phyloP scores from a whole-genome alignment of 202 grass and related monocot species.

The Dendrocalamus latiflorus region DNA sequence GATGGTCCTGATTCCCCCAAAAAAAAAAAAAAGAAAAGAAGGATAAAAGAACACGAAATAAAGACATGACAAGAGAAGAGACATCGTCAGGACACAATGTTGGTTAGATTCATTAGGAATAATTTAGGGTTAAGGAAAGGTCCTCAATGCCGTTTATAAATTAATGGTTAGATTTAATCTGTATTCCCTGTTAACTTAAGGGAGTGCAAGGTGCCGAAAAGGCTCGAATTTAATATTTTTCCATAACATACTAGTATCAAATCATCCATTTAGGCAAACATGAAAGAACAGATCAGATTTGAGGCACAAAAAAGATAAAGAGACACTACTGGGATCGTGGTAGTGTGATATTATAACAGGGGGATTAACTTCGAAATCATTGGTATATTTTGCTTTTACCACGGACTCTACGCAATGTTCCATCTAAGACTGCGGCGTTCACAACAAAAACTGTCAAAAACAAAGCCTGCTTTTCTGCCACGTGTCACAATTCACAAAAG shows the following conservation, averaged over 20 bases:
- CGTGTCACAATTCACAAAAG: background rate
- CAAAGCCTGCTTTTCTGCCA: background rate
- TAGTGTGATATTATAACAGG: background rate
- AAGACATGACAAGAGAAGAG: background rate
- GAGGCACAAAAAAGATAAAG: background rate
- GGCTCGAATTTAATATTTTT: background rate
- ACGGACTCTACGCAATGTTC: background rate
- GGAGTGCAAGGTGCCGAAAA: background rate
- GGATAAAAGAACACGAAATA: background rate
- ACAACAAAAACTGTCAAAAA: background rate
- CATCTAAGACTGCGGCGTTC: background rate
- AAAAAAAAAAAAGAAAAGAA: background rate
- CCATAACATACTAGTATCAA: background rate
- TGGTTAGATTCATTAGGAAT: conserved; percentile 1
- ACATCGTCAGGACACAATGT: background rate
- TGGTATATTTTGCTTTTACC: background rate
- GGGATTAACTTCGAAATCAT: background rate
- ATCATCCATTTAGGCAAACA: background rate
- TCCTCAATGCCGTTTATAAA: background rate
- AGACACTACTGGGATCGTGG: background rate
- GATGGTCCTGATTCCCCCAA: background rate
- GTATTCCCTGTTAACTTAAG: background rate
- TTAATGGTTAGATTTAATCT: background rate
- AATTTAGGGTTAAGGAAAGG: background rate
- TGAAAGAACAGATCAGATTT: background rate